Conservation (phyloP, 306 rosid genomes). For the Sphenostylis stenocarpa region DNA sequence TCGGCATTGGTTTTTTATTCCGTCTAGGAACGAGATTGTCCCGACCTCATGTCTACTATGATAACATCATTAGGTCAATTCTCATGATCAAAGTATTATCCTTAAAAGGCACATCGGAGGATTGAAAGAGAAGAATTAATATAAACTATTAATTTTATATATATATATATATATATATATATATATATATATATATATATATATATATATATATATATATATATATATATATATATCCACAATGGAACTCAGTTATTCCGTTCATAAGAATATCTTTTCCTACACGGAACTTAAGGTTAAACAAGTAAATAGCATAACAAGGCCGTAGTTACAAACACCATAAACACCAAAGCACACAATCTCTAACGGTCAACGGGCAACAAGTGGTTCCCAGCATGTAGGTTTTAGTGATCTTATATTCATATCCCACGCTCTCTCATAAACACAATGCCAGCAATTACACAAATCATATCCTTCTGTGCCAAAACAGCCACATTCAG, state of each 20-base stretch:
- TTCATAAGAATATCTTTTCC: not conserved
- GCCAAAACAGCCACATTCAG: not conserved
- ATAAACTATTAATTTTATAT: too few species aligned
- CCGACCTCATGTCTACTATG: too few species aligned
- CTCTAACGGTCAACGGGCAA: not conserved
- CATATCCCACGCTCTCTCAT: not conserved
- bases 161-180: too few species aligned
- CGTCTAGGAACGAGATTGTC: too few species aligned
- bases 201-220: too few species aligned
- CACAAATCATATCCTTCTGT: constrained; percentile 11
- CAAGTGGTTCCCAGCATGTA: not conserved
- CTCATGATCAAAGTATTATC: too few species aligned
- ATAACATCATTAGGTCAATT: too few species aligned
- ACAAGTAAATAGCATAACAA: constrained; percentile 2
- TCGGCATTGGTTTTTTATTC: too few species aligned
- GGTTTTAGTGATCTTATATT: not conserved
- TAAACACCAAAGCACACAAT: not conserved
- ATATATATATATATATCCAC: not conserved
- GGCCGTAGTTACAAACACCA: not conserved
- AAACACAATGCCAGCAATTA: not conserved
- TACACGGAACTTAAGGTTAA: not conserved
- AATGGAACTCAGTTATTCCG: not conserved
- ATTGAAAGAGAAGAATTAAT: too few species aligned
- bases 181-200: too few species aligned
- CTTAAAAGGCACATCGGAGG: too few species aligned